Base-by-base conservation (phyloP, 2,329 filamentous ascomycete species). In the Penicillium occitanis region DNA sequence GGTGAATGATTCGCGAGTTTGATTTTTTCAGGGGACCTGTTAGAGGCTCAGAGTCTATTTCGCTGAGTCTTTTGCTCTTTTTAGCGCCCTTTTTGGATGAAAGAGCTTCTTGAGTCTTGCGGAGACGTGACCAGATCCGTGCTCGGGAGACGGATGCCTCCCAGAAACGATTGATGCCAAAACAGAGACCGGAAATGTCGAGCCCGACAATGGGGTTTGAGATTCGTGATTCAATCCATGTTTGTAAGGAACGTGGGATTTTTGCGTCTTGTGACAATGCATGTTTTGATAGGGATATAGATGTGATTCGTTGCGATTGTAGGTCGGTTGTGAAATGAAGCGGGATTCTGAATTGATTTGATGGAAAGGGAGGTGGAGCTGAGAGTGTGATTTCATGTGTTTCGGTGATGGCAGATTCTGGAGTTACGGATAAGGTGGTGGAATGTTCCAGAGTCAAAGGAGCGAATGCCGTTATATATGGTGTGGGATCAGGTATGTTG, bases 391-490 rank as follows among this genome's bases (percentile, higher is more conserved):
- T 67, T 14, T 72, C 72, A 68, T 79, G 77, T 46, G 67, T 76
- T 67, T 80, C 77, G 2, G 71, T 66, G 10, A 78, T 62, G 19
- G 40, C 22, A 10, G 59, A 57, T 14, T 67, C 65, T 5, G 70
- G 66, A 8, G 70, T 68, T 7, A 70, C 66, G 8, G 73, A 68
- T 10, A 71, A 60, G 48, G 71, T 70, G n/a, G 66, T 73, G 30
- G 74, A 77, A 37, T 74, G 71, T 14, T 74, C 66, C 66, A 91
- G 88, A 0, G 81, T 81, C 14, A 95, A 83, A 0, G 90, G 87
- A 0, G 87, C 90, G 71, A 95, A 92, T 8, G 90, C 82, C 55
- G 90, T 86, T 0, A 93, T 82, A 69, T 90, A 92, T 0, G 89
- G 87, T 2, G 90, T 78, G 60, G 90, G 86, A 67, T 93, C 86